Evolutionary conservation across 2,329 filamentous ascomycete species (phyloP).

Genomic region (Fusarium nelsonii): DNA sequence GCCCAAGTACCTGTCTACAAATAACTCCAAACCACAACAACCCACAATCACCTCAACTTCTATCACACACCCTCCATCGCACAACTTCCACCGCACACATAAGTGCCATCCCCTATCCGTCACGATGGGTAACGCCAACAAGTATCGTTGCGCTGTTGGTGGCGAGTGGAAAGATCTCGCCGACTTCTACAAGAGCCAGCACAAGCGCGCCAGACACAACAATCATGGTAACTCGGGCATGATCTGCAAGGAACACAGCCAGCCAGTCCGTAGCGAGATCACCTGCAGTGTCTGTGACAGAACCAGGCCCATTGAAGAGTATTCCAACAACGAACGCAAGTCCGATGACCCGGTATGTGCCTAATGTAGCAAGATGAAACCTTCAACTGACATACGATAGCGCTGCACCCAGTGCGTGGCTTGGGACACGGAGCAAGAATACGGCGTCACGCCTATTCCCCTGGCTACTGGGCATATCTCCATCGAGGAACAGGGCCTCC

Average conservation of each 20-base stretch:
- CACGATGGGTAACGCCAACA: conserved; percentile 37
- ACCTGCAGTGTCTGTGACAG: conserved; percentile 51
- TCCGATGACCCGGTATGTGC: conserved; percentile 50
- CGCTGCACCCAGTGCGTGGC: conserved; percentile 53
- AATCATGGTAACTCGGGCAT: conserved; percentile 50
- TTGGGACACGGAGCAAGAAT: conserved; percentile 54
- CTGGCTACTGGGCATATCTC: conserved; percentile 53
- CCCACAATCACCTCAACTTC: not conserved
- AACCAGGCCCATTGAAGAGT: conserved; percentile 47
- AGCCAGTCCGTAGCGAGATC: conserved; percentile 42
- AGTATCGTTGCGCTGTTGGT: conserved; percentile 54
- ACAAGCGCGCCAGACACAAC: conserved; percentile 6
- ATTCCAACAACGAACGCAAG: conserved; percentile 47
- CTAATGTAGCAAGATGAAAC: not conserved
- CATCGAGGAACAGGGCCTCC: conserved; percentile 45
- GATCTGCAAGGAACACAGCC: conserved; percentile 53
- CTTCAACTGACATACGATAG: conserved; percentile 41
- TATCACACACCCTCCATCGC: not conserved
- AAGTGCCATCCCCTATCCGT: not conserved
- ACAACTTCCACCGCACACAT: not conserved
- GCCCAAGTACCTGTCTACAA: not conserved
- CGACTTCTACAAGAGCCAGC: conserved; percentile 52
- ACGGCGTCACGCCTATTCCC: conserved; percentile 47
- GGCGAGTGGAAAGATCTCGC: conserved; percentile 53
- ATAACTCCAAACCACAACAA: not conserved